These are phyloP conservation scores for Fusarium sp. DNA, from an alignment of 2,329 filamentous ascomycete species.

Conservation along the genomic window DNA sequence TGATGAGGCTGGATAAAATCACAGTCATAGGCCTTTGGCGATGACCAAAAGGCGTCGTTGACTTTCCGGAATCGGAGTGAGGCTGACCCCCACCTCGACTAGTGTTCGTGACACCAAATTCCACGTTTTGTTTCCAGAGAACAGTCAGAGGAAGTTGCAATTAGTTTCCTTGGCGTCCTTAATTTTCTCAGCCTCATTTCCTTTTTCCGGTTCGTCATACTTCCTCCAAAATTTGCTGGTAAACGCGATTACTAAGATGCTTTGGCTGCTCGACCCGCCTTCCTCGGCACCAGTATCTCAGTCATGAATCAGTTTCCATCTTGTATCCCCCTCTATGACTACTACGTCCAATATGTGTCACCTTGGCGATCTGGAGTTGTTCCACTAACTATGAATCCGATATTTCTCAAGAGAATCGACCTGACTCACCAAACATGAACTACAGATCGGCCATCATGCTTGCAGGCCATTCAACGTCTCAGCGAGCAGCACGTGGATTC, in stretches of 20 bases:
- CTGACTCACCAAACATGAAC: not conserved
- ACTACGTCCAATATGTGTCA: not conserved
- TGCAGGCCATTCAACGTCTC: not conserved
- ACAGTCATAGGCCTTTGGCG: constrained; percentile 3
- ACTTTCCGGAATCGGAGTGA: constrained; percentile 30
- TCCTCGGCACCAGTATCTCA: not conserved
- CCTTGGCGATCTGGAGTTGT: not conserved
- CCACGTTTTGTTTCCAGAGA: not conserved
- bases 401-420: not conserved
- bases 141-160: not conserved
- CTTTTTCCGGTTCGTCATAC: not conserved
- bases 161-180: not conserved
- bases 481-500: not conserved
- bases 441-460: too few relatives aligned
- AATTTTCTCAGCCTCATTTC: not conserved
- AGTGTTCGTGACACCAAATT: not conserved
- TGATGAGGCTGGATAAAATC: not conserved
- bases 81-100: constrained; percentile 12
- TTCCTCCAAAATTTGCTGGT: not conserved
- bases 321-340: not conserved
- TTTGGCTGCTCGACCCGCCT: not conserved
- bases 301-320: constrained; percentile 1
- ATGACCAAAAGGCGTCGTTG: constrained; percentile 2
- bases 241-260: not conserved
- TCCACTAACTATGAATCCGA: not conserved